These are phyloP conservation scores for Mycena kentingensis DNA, from an alignment of 768 basidiomycete species.

Conservation along the genomic window DNA sequence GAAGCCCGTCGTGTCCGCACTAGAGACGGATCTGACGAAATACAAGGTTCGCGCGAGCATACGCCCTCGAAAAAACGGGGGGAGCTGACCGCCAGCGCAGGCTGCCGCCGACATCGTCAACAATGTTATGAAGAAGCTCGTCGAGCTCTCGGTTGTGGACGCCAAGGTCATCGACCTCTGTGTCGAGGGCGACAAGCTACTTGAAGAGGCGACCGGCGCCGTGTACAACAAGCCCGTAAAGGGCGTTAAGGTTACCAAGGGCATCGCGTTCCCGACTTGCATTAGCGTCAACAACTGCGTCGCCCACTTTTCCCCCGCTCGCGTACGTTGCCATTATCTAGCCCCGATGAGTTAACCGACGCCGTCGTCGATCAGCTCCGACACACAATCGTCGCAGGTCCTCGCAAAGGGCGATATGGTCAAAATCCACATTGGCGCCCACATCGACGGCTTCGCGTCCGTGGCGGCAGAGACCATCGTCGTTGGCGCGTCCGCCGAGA, in stretches of 20 bases:
- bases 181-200: conserved; percentile 88
- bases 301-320: conserved; percentile 95
- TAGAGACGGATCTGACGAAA: conserved; percentile 80
- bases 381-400: conserved; percentile 65
- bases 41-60: conserved; percentile 64
- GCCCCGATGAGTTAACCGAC: conserved; percentile 8
- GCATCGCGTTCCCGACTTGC: conserved; percentile 92
- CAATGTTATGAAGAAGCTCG: conserved; percentile 81
- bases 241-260: conserved; percentile 85
- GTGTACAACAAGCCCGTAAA: conserved; percentile 92
- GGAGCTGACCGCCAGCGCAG: conserved; percentile 44
- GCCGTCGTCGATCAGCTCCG: conserved; percentile 53
- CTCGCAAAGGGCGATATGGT: conserved; percentile 90
- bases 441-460: conserved; percentile 96
- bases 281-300: conserved; percentile 95
- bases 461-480: conserved; percentile 93
- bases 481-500: conserved; percentile 71
- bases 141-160: conserved; percentile 75
- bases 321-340: conserved; percentile 59
- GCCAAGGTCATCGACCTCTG: conserved; percentile 90
- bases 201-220: conserved; percentile 80
- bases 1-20: conserved; percentile 51
- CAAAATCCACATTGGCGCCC: conserved; percentile 94
- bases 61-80: no score
- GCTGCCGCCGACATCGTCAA: conserved; percentile 91